Conservation (phyloP, 2,329 filamentous ascomycete species). For the Aspergillus sp. region DNA sequence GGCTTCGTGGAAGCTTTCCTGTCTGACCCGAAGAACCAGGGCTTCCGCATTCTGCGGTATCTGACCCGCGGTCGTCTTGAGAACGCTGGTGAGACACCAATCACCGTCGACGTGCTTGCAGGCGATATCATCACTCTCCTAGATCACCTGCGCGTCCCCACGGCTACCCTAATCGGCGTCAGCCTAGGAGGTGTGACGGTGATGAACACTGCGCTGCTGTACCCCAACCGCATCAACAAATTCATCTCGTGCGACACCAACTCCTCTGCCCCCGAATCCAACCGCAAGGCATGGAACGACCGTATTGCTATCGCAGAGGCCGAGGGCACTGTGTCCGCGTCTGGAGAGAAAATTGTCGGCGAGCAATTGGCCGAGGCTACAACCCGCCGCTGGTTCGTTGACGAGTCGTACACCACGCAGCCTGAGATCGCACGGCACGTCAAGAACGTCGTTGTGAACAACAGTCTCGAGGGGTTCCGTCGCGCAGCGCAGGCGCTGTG, state of each 20-base stretch:
- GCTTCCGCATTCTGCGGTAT: constrained; percentile 68
- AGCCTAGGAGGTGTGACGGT: constrained; percentile 75
- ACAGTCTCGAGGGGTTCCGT: constrained; percentile 68
- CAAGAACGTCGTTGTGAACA: constrained; percentile 61
- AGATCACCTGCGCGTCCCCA: constrained; percentile 60
- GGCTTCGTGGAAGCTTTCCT: constrained; percentile 58
- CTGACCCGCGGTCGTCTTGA: constrained; percentile 62
- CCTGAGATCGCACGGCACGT: constrained; percentile 50
- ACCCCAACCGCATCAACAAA: constrained; percentile 52
- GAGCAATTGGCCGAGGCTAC: constrained; percentile 61
- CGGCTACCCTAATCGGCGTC: constrained; percentile 66
- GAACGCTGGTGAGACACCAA: constrained; percentile 34
- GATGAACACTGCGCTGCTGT: constrained; percentile 62
- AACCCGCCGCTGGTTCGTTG: constrained; percentile 67
- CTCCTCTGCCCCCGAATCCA: constrained; percentile 61
- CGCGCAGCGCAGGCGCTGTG: constrained; percentile 63
- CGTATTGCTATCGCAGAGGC: constrained; percentile 62
- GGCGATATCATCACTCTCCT: constrained; percentile 62
- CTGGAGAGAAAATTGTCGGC: constrained; percentile 53
- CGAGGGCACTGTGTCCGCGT: constrained; percentile 33
- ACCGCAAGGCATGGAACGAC: constrained; percentile 72
- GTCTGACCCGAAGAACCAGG: constrained; percentile 46
- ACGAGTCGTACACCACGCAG: constrained; percentile 52
- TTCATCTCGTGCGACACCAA: constrained; percentile 79
- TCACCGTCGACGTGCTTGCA: constrained; percentile 59